Conservation (phyloP, 805 yeast species). For the Myxozyma neotropica region DNA sequence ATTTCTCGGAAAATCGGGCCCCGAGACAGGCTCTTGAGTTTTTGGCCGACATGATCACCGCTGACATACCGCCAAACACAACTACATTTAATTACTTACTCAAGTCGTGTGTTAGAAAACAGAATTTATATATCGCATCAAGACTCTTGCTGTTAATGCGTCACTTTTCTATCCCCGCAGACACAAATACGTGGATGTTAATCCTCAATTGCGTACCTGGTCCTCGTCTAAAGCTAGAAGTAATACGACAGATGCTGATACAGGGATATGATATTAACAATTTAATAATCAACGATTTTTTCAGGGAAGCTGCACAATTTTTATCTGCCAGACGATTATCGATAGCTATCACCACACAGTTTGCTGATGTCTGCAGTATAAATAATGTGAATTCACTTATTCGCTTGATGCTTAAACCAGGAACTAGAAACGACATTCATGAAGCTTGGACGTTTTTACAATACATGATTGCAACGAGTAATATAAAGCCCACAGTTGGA, state of each 20-base stretch:
- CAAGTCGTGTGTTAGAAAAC: neutral
- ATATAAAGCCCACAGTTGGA: slow-evolving; percentile 1
- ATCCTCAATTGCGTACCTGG: slow-evolving; percentile 6
- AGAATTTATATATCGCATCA: neutral
- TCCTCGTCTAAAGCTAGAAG: slow-evolving; percentile 8
- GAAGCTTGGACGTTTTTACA: slow-evolving; percentile 21
- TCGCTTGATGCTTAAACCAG: neutral
- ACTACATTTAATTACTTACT: slow-evolving; percentile 23
- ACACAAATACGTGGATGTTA: slow-evolving; percentile 16
- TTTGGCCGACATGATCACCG: neutral
- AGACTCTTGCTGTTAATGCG: slow-evolving; percentile 9
- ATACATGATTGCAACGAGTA: neutral
- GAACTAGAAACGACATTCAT: neutral
- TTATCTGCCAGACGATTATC: neutral
- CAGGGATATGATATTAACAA: slow-evolving; percentile 14
- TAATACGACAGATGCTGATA: slow-evolving; percentile 11
- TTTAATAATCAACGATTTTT: slow-evolving; percentile 5
- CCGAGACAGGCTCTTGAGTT: slow-evolving; percentile 4
- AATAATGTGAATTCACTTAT: slow-evolving; percentile 4
- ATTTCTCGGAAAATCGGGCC: neutral
- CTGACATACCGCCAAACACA: slow-evolving; percentile 8
- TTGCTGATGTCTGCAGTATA: slow-evolving; percentile 1
- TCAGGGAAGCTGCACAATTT: neutral
- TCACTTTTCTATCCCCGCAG: neutral
- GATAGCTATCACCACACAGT: neutral